Evolutionary conservation across 805 yeast species (phyloP).

Genomic region (Pichia eremophila): DNA sequence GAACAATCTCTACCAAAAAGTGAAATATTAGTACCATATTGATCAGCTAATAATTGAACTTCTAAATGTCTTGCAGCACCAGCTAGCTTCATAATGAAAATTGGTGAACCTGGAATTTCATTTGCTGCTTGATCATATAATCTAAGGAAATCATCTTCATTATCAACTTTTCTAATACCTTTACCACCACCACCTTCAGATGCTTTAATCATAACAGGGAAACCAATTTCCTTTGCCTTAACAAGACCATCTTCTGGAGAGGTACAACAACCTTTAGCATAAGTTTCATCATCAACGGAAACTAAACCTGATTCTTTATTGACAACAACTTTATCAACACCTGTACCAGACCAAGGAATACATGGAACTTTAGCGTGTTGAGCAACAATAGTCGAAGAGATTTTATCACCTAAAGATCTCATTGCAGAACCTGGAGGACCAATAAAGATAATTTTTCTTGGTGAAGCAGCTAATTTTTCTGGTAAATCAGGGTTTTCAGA

Average conservation of each 20-base stretch:
- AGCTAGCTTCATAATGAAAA: constrained; percentile 94
- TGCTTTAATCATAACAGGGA: constrained; percentile 98
- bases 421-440: constrained; percentile 99
- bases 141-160: constrained; percentile 65
- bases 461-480: constrained; percentile 87
- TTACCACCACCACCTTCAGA: constrained; percentile 99
- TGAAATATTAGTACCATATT: constrained; percentile 95
- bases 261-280: constrained; percentile 79
- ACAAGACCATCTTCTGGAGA: constrained; percentile 82
- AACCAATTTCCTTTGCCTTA: constrained; percentile 82
- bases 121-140: constrained; percentile 89
- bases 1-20: constrained; percentile 98
- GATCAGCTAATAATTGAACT: constrained; percentile 95
- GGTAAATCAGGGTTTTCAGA: constrained; percentile 97
- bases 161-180: constrained; percentile 94
- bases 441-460: constrained; percentile 81
- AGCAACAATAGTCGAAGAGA: constrained; percentile 95
- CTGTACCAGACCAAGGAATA: constrained; percentile 99
- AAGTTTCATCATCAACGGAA: constrained; percentile 76
- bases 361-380: constrained; percentile 98
- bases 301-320: constrained; percentile 70
- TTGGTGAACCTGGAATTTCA: constrained; percentile 98
- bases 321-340: constrained; percentile 71
- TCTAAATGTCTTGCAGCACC: constrained; percentile 97
- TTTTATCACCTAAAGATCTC: constrained; percentile 99